Evolutionary conservation across 1,139 yeast genomes (phyloP).

Genomic region (Diutina scorzettiae): DNA sequence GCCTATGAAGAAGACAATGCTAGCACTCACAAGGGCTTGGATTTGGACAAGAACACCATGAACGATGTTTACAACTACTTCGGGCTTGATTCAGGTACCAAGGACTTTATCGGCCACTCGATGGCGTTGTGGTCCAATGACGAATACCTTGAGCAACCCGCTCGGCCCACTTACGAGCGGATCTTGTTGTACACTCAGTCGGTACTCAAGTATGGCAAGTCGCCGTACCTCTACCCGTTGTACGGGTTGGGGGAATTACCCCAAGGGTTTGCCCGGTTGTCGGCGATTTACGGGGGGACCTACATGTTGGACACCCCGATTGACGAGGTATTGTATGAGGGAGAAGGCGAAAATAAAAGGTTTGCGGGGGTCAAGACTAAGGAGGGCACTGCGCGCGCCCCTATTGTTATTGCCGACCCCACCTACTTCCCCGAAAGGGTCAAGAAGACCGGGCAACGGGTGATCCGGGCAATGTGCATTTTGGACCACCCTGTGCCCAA

Average conservation of each 20-base stretch:
- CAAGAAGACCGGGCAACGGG: constrained; percentile 70
- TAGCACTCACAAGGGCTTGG: constrained; percentile 76
- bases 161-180: constrained; percentile 85
- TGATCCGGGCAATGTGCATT: constrained; percentile 90
- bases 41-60: constrained; percentile 84
- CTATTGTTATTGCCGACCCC: constrained; percentile 94
- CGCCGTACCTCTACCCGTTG: constrained; percentile 91
- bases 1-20: constrained; percentile 68
- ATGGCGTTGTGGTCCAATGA: constrained; percentile 97
- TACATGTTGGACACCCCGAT: constrained; percentile 96
- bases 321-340: constrained; percentile 71
- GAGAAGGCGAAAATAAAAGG: constrained; percentile 38
- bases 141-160: constrained; percentile 78
- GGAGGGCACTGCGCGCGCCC: constrained; percentile 86
- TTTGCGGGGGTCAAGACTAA: constrained; percentile 83
- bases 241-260: constrained; percentile 97
- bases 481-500: constrained; percentile 83
- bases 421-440: constrained; percentile 94
- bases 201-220: constrained; percentile 75
- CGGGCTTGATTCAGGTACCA: constrained; percentile 87
- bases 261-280: constrained; percentile 93
- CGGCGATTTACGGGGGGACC: constrained; percentile 97
- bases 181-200: constrained; percentile 77
- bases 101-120: constrained; percentile 95
- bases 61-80: constrained; percentile 81